Base-by-base conservation (phyloP, 2,329 filamentous ascomycete genomes). In the Dryadomyces quercus-mongolicae region DNA sequence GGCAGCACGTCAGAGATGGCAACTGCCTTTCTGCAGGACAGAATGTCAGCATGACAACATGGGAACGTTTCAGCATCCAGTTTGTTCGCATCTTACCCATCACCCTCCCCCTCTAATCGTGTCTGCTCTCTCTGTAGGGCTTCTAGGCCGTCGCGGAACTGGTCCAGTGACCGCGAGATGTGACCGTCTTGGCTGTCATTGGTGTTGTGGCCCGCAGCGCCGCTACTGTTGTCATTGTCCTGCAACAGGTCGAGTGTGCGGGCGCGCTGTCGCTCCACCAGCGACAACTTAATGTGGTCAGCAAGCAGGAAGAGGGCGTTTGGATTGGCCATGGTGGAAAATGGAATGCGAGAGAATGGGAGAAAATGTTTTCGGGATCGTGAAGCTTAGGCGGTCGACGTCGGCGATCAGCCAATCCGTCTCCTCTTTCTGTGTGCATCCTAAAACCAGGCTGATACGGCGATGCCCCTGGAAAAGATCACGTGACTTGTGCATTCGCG, bases 281-380 rank as follows among this genome's bases (percentile, higher is more conserved):
- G 78, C 15, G 91, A 95, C 58, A 97, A 81, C 71, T 97, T 96
- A 76, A 97, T 88, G 70, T 97, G 92, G 72, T 98, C 93, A 64
- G 91, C 89, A 55, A 97, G 82, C 53, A 97, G 85, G 67, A 91
- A 89, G 61, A 97, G 84, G 69, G 96, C 91, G 64, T 82, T 83
- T 43, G 78, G 70, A 61, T 77, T 83, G 58, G 76, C 71, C 77
- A 80, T 80, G 10, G 16, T n/a, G 16, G 13, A 18, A 44, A 12
- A 46, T 46, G 9, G 20, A 46, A 46, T 12, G 20, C n/a, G 21
- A 21, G 10, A 12, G 21, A 22, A 46, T 9, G 21, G 15, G 44
- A 9, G 9, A 21, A 22, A 40, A 40, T 40, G 36, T 40, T 40
- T 9, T 40, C 36, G 25, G 25, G 25, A 8, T 8, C 8, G 25